phyloP scores from a whole-genome alignment of 2,329 filamentous ascomycete genomes.

The Pyrenochaeta sp. region DNA sequence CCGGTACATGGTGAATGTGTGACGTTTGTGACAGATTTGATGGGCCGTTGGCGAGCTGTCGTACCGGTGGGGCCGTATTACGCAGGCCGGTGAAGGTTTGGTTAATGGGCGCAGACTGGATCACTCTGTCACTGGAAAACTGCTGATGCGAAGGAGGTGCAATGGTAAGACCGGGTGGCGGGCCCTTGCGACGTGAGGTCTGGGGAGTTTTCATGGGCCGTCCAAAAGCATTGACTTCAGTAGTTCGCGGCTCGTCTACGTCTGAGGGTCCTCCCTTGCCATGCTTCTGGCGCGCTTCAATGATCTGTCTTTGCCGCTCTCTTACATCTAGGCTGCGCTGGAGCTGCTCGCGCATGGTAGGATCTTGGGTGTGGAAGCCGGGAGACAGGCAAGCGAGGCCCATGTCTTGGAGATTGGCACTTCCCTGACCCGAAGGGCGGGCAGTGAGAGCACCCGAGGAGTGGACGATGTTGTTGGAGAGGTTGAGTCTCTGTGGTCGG shows the following conservation, averaged over 20 bases:
- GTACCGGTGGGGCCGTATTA: slow-evolving; percentile 66
- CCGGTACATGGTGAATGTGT: slow-evolving; percentile 89
- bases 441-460: slow-evolving; percentile 61
- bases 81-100: slow-evolving; percentile 95
- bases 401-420: slow-evolving; percentile 83
- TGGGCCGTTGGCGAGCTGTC: slow-evolving; percentile 81
- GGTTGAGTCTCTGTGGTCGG: slow-evolving; percentile 77
- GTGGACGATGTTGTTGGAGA: slow-evolving; percentile 63
- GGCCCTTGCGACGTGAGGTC: slow-evolving; percentile 75
- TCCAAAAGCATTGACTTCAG: slow-evolving; percentile 53
- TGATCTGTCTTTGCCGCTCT: slow-evolving; percentile 93
- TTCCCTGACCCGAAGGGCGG: slow-evolving; percentile 75
- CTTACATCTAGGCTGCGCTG: slow-evolving; percentile 92
- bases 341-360: slow-evolving; percentile 93
- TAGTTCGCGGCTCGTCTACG: slow-evolving; percentile 40
- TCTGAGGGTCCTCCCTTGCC: slow-evolving; percentile 56
- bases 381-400: slow-evolving; percentile 94
- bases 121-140: slow-evolving; percentile 92
- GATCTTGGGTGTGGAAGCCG: slow-evolving; percentile 94
- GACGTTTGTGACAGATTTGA: slow-evolving; percentile 83
- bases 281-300: slow-evolving; percentile 90
- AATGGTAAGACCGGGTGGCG: slow-evolving; percentile 89
- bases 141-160: slow-evolving; percentile 91
- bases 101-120: slow-evolving; percentile 93
- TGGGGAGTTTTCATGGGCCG: slow-evolving; percentile 70